phyloP scores from a whole-genome alignment of 2,329 filamentous ascomycete species.

The Aspergillus texensis region DNA sequence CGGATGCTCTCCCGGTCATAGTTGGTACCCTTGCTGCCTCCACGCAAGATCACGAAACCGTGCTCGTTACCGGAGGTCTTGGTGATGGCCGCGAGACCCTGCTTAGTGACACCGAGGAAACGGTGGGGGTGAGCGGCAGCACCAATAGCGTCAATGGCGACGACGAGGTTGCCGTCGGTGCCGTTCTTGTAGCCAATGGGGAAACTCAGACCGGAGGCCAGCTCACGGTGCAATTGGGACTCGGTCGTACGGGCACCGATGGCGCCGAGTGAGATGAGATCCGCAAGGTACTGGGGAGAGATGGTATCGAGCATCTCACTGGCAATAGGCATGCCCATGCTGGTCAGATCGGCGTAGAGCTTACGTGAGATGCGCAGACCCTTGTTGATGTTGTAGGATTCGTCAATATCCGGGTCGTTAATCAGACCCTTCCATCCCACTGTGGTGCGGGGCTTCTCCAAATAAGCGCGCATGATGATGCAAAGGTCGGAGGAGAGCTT shows the following conservation, averaged over 20 bases:
- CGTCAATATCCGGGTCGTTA: constrained; percentile 97
- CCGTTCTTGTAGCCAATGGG: constrained; percentile 99
- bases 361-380: constrained; percentile 88
- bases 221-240: constrained; percentile 92
- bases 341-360: constrained; percentile 88
- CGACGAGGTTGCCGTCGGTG: constrained; percentile 86
- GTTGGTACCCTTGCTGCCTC: constrained; percentile 90
- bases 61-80: constrained; percentile 93
- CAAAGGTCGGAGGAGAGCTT: constrained; percentile 81
- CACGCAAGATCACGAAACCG: constrained; percentile 93
- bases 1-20: constrained; percentile 85
- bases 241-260: constrained; percentile 97
- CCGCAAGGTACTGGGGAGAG: constrained; percentile 94
- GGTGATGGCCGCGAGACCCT: constrained; percentile 92
- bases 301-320: constrained; percentile 99
- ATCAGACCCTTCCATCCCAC: constrained; percentile 99
- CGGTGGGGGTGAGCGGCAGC: constrained; percentile 70
- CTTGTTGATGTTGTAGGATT: constrained; percentile 99
- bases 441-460: constrained; percentile 97
- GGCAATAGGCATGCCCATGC: constrained; percentile 87
- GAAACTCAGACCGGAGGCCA: constrained; percentile 93
- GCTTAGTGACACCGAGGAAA: constrained; percentile 98
- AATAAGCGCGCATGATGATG: constrained; percentile 97
- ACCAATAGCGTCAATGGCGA: constrained; percentile 95
- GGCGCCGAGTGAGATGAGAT: constrained; percentile 91